Conservation (phyloP, 1,139 yeast genomes). For the Suhomyces guaymorum region DNA sequence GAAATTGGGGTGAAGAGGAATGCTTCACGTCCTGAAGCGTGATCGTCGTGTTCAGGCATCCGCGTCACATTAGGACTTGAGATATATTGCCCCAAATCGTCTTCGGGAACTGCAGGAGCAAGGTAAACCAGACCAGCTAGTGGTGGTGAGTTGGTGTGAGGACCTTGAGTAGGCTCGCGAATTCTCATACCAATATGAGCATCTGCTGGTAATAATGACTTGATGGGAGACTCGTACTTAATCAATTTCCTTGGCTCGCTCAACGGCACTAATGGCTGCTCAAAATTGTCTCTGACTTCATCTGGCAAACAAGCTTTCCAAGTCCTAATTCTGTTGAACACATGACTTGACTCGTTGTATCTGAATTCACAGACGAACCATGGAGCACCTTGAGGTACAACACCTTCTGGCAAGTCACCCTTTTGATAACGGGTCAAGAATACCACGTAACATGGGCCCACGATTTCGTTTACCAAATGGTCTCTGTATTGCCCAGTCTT, state of each 20-base stretch:
- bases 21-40: conserved; percentile 38
- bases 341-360: conserved; percentile 86
- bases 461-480: conserved; percentile 81
- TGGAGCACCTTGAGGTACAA: conserved; percentile 70
- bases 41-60: conserved; percentile 63
- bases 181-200: conserved; percentile 72
- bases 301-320: conserved; percentile 99
- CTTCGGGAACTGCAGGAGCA: conserved; percentile 71
- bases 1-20: conserved; percentile 50
- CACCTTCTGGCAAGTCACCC: conserved; percentile 79
- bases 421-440: conserved; percentile 92
- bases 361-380: conserved; percentile 94
- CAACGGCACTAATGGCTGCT: conserved; percentile 66
- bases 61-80: conserved; percentile 51
- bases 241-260: conserved; percentile 64
- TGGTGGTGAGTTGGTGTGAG: conserved; percentile 81
- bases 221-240: conserved; percentile 81
- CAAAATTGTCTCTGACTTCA: conserved; percentile 84
- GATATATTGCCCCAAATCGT: conserved; percentile 75
- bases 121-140: conserved; percentile 85
- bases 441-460: conserved; percentile 92
- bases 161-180: conserved; percentile 81
- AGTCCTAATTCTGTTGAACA: conserved; percentile 90
- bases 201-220: conserved; percentile 69
- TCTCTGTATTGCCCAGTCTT: conserved; percentile 97